Base-by-base conservation (phyloP, 148 eudicot genomes). In the Cornus controversa region DNA sequence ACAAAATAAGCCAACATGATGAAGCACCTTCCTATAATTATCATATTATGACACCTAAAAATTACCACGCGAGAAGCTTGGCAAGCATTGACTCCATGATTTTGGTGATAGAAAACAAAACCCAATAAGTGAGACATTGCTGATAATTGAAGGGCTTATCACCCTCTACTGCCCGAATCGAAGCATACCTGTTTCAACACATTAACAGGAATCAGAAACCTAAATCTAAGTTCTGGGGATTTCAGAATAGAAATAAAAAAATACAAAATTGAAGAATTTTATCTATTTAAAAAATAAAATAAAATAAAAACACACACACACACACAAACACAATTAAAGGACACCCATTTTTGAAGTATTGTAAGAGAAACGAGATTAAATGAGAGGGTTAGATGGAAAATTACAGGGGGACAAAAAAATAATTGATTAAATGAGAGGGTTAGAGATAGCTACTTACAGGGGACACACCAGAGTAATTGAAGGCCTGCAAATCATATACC, bases 81-180 rank as follows among this genome's bases (percentile, higher is more conserved):
- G 82, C 29, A 54, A 79, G 66, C 58, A 62, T 37, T 29, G 57
- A 37, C 71, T 79, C 82, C 78, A 79, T 73, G 20, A 79, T 26
- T 67, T 67, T 27, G 77, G 72, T 45, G 20, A 75, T 26, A 20
- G 72, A 36, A 66, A 47, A 79, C 67, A 62, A 67, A 34, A 79
- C 78, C 82, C 82, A 79, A 58, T 54, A 79, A 22, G 70, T 26
- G 27, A 79, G 73, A 37, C 82, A 79, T 74, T 63, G 37, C 29
- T 73, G 78, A 74, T 73, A 79, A 11, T 37, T 31, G 26, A 64
- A 77, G 6, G 36, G 66, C 37, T 28, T 37, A 68, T 68, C 63
- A 47, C 78, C 66, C 68, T 79, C 77, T 27, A 79, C 37, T 10
- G 78, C 82, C 60, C 69, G 67, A 76, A 79, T 79, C 45, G 82